phyloP scores from a whole-genome alignment of 495 filamentous ascomycete genomes.

The Copromyces sp. region DNA sequence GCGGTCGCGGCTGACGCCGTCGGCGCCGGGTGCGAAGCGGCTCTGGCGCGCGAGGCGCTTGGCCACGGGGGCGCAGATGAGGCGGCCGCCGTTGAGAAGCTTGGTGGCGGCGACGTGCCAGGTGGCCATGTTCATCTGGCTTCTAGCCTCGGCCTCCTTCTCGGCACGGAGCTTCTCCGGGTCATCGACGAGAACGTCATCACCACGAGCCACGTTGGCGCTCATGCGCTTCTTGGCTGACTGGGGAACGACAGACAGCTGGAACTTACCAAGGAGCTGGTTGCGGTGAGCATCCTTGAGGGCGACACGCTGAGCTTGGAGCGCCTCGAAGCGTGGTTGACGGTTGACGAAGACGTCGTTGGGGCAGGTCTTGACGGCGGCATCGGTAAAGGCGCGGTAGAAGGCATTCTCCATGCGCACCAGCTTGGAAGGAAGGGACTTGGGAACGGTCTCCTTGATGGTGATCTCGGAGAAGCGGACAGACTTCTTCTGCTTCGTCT shows the following conservation, averaged over 20 bases:
- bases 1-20: conserved; percentile 36
- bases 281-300: conserved; percentile 54
- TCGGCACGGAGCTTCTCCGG: conserved; percentile 56
- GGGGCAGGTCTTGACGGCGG: conserved; percentile 45
- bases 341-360: conserved; percentile 77
- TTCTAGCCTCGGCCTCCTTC: conserved; percentile 68
- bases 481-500: conserved; percentile 51
- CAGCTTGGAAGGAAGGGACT: conserved; percentile 35
- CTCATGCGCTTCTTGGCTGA: conserved; percentile 49
- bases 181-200: conserved; percentile 42
- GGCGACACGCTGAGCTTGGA: conserved; percentile 69
- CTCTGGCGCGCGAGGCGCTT: conserved; percentile 45
- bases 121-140: conserved; percentile 60
- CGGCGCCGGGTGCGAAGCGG: conserved; percentile 29
- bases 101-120: conserved; percentile 77
- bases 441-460: conserved; percentile 35
- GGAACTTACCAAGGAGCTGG: conserved; percentile 69
- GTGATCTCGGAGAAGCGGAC: conserved; percentile 63
- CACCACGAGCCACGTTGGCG: conserved; percentile 47
- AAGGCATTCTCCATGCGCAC: conserved; percentile 68
- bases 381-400: conserved; percentile 76
- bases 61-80: conserved; percentile 67
- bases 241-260: conserved; percentile 46
- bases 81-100: conserved; percentile 66
- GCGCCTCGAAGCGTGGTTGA: conserved; percentile 74